phyloP scores from a whole-genome alignment of 2,329 filamentous ascomycete genomes.

The Akanthomyces dipterigenus region DNA sequence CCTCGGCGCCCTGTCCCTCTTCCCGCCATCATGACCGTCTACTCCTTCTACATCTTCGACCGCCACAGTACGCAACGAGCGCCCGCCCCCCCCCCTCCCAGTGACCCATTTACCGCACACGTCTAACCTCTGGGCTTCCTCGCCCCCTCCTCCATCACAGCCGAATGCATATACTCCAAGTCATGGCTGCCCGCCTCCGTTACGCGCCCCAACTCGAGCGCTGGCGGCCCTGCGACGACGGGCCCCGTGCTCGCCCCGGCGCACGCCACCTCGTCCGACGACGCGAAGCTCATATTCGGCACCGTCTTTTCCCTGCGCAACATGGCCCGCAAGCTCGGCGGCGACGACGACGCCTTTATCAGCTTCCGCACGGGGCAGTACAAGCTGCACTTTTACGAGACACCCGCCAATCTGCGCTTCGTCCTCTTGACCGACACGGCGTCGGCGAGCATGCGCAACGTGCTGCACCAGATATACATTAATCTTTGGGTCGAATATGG shows the following conservation, averaged over 20 bases:
- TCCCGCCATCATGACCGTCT: constrained; percentile 69
- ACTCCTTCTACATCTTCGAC: constrained; percentile 98
- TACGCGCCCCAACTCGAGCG: constrained; percentile 26
- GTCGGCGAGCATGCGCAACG: constrained; percentile 84
- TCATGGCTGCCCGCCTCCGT: constrained; percentile 63
- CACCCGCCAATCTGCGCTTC: constrained; percentile 89
- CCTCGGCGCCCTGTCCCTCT: background rate
- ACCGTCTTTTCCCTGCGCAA: constrained; percentile 94
- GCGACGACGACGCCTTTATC: constrained; percentile 90
- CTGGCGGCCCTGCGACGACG: constrained; percentile 12
- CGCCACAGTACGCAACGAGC: constrained; percentile 68
- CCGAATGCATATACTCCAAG: constrained; percentile 94
- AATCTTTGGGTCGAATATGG: constrained; percentile 96
- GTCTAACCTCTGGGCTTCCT: background rate
- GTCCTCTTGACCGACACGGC: constrained; percentile 92
- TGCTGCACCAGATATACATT: constrained; percentile 96
- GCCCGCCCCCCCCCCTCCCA: background rate
- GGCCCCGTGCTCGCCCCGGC: constrained; percentile 18
- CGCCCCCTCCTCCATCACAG: constrained; percentile 36
- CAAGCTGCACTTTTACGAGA: constrained; percentile 99
- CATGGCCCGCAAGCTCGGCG: constrained; percentile 92
- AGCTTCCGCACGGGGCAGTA: constrained; percentile 91
- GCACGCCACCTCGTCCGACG: constrained; percentile 51
- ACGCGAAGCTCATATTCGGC: constrained; percentile 95
- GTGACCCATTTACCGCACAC: background rate